Percentiles rank a stretch among this genome's conserved stretches.
Evolutionary conservation across 768 basidiomycete species (phyloP).

Genomic region (Leccinum subtestaceum): DNA sequence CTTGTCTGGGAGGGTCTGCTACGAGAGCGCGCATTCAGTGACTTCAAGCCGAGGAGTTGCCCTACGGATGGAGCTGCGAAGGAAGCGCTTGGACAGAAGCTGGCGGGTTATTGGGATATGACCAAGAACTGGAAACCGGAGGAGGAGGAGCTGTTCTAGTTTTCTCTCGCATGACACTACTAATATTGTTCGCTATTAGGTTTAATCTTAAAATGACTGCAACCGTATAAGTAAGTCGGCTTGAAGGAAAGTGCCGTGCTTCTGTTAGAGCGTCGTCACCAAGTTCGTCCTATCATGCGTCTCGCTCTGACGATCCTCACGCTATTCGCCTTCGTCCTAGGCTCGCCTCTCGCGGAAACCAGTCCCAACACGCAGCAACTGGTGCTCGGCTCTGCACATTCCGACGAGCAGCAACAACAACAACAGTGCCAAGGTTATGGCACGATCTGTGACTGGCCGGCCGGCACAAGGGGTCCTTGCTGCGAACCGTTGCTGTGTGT

Average conservation of each 20-base stretch:
- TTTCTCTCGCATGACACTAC: background rate
- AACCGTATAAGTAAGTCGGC: background rate
- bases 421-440: background rate
- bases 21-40: slow-evolving; percentile 75
- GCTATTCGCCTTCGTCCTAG: slow-evolving; percentile 1
- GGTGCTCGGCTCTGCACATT: background rate
- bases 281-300: slow-evolving; percentile 7
- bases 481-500: slow-evolving; percentile 10
- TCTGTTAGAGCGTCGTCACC: background rate
- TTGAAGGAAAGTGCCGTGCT: no score
- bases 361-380: slow-evolving; percentile 5
- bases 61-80: slow-evolving; percentile 84
- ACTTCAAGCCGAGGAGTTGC: slow-evolving; percentile 78
- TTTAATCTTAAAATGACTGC: background rate
- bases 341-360: slow-evolving; percentile 1
- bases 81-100: slow-evolving; percentile 79
- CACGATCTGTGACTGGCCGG: background rate
- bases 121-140: slow-evolving; percentile 87
- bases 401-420: background rate
- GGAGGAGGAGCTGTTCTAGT: slow-evolving; percentile 69
- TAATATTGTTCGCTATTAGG: background rate
- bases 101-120: slow-evolving; percentile 92
- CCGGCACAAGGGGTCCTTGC: slow-evolving; percentile 13
- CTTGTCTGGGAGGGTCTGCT: slow-evolving; percentile 92
- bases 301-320: background rate